Conservation (phyloP, 208 protist genomes). For the Porcisia deanei region DNA sequence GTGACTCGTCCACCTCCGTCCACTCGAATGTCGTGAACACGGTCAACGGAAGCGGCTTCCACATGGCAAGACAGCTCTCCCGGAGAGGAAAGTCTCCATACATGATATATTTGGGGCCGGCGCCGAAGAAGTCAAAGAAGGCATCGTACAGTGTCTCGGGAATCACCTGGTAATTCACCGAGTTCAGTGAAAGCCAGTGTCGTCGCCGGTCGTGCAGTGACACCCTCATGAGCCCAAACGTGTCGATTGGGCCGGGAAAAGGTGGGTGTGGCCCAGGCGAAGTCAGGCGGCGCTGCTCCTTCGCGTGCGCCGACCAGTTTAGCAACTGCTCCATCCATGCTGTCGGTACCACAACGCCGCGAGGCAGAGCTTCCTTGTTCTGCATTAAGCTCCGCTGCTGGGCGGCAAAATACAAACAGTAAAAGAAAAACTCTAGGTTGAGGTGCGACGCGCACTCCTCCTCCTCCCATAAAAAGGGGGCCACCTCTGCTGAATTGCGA, state of each 20-base stretch:
- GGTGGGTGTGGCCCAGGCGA: constrained; percentile 11
- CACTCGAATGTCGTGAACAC: constrained; percentile 41
- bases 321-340: constrained; percentile 59
- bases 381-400: constrained; percentile 45
- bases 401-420: constrained; percentile 57
- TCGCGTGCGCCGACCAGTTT: constrained; percentile 32
- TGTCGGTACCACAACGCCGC: constrained; percentile 57
- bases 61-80: constrained; percentile 25
- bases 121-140: constrained; percentile 54
- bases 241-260: constrained; percentile 66
- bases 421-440: constrained; percentile 46
- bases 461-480: constrained; percentile 44
- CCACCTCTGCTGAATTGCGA: constrained; percentile 17
- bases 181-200: constrained; percentile 44
- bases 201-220: constrained; percentile 33
- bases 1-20: constrained; percentile 14
- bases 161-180: constrained; percentile 49
- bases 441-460: constrained; percentile 16
- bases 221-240: constrained; percentile 46
- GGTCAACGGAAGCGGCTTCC: constrained; percentile 31
- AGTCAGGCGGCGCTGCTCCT: constrained; percentile 4
- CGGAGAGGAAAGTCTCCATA: constrained; percentile 51
- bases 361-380: constrained; percentile 33
- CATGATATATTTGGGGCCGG: constrained; percentile 63
- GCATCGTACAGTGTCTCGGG: constrained; percentile 71